phyloP scores from a whole-genome alignment of 495 filamentous ascomycete genomes.

The Entonaema liquescens region DNA sequence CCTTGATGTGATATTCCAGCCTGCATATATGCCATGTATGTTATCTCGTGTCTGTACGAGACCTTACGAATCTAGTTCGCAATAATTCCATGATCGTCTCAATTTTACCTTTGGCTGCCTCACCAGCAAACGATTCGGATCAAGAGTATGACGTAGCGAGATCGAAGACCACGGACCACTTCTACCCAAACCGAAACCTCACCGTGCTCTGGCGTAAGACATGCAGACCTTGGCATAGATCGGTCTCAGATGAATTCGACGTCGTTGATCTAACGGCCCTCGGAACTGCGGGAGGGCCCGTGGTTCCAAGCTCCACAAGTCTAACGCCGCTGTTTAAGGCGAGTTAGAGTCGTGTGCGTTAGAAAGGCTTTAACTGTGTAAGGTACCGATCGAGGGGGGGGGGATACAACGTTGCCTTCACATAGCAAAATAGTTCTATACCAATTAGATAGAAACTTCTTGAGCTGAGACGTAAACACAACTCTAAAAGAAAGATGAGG shows the following conservation, averaged over 20 bases:
- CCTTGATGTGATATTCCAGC: slow-evolving; percentile 1
- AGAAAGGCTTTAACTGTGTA: not conserved
- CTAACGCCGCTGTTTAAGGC: slow-evolving; percentile 29
- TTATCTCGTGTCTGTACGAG: not conserved
- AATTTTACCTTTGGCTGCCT: slow-evolving; percentile 14
- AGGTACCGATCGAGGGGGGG: not conserved
- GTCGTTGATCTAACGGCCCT: slow-evolving; percentile 21
- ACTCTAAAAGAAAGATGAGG: slow-evolving; percentile 10
- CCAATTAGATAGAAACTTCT: not conserved
- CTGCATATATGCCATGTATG: not conserved
- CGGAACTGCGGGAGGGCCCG: slow-evolving; percentile 33
- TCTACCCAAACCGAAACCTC: slow-evolving; percentile 17
- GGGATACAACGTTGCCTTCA: not conserved
- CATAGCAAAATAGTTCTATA: not conserved
- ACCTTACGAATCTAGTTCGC: not conserved
- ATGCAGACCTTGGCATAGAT: slow-evolving; percentile 32
- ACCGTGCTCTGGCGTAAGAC: slow-evolving; percentile 26
- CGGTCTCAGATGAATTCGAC: slow-evolving; percentile 19
- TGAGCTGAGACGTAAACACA: not conserved
- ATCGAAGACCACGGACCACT: not conserved
- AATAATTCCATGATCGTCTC: slow-evolving; percentile 3
- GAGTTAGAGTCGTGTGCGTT: not conserved
- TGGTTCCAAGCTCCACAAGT: slow-evolving; percentile 22
- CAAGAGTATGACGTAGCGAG: slow-evolving; percentile 22
- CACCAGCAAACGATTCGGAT: slow-evolving; percentile 5